Evolutionary conservation across 148 eudicot species (phyloP).

Genomic region (Drosera capensis): DNA sequence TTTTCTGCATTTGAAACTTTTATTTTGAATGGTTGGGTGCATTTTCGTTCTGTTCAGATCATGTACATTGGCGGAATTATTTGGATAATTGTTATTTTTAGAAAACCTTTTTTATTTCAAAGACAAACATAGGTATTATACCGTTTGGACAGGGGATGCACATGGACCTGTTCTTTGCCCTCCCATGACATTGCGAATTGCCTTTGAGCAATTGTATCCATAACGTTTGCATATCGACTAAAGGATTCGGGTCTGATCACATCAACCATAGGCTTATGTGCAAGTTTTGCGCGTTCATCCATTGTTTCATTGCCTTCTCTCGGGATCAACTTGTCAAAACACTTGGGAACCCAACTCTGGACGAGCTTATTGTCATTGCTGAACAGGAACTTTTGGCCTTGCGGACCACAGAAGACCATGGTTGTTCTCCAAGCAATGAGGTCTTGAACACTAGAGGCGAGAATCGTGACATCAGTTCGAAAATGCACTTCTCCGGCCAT

Average conservation of each 20-base stretch:
- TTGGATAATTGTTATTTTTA: no score
- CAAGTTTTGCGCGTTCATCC: constrained; percentile 4
- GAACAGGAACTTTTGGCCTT: constrained; percentile 5
- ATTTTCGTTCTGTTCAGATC: no score
- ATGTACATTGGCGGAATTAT: no score
- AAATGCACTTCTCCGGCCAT: constrained; percentile 4
- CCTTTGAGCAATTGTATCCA: constrained; percentile 18
- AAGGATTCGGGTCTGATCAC: constrained; percentile 20
- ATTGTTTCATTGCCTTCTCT: constrained; percentile 1
- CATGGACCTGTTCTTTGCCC: constrained; percentile 9
- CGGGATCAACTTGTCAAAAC: constrained; percentile 8
- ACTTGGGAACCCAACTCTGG: constrained; percentile 2
- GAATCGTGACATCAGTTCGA: constrained; percentile 3
- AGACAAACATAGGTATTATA: no score
- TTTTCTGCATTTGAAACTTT: no score
- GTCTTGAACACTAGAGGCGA: constrained; percentile 3
- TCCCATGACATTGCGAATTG: constrained; percentile 15
- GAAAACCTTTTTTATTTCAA: no score
- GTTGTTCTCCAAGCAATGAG: neutral
- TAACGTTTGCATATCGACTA: constrained; percentile 9
- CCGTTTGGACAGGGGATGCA: no score
- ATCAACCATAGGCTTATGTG: constrained; percentile 8
- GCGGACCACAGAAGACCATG: constrained; percentile 3
- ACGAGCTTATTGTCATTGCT: constrained; percentile 4
- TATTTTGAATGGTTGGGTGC: no score